Evolutionary conservation across 1,139 yeast species (phyloP).

Genomic region (Hanseniaspora gamundiae): DNA sequence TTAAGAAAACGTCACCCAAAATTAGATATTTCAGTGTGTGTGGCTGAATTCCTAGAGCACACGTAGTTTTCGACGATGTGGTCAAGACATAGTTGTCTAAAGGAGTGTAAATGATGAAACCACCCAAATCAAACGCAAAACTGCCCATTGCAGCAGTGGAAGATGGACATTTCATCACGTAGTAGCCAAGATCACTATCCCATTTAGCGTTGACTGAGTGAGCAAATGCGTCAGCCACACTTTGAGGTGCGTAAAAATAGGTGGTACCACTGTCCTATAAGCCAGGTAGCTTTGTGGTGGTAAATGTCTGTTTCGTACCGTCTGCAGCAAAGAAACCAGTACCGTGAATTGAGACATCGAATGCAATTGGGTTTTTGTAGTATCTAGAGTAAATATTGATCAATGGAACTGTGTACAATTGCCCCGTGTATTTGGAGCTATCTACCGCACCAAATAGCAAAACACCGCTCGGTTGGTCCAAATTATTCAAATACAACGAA

Average conservation of each 20-base stretch:
- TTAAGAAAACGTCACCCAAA: constrained; percentile 41
- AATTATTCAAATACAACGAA: constrained; percentile 39
- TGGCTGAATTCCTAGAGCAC: constrained; percentile 5
- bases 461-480: constrained; percentile 30
- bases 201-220: constrained; percentile 29
- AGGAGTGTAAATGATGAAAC: constrained; percentile 37
- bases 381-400: constrained; percentile 25
- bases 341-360: constrained; percentile 35
- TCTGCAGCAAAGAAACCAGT: constrained; percentile 28
- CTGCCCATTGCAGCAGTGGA: constrained; percentile 11
- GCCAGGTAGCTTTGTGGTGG: constrained; percentile 28
- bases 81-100: constrained; percentile 28
- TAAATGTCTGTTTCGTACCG: constrained; percentile 15
- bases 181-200: constrained; percentile 24
- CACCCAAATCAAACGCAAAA: constrained; percentile 39
- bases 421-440: constrained; percentile 37
- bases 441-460: constrained; percentile 50
- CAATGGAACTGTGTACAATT: constrained; percentile 33
- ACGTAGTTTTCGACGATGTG: constrained; percentile 3
- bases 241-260: constrained; percentile 30
- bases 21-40: not conserved
- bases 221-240: constrained; percentile 23
- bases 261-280: constrained; percentile 59
- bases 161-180: constrained; percentile 25
- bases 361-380: constrained; percentile 25